Conservation (phyloP, 805 yeast species). For the Ogataea nitratoaversa region DNA sequence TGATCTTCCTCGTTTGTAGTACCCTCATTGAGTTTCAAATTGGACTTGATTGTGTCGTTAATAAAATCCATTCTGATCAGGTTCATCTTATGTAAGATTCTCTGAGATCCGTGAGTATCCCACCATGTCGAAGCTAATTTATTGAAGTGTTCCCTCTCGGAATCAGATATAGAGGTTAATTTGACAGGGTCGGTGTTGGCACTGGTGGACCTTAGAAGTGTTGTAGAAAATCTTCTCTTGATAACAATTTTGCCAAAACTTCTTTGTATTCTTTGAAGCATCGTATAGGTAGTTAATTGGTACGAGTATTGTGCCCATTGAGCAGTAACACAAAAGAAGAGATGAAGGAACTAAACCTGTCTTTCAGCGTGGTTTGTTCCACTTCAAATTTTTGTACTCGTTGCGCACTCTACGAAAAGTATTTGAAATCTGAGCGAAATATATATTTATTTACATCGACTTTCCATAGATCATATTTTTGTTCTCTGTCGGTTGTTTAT, state of each 20-base stretch:
- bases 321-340: no score
- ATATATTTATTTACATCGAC: no score
- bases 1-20: slow-evolving; percentile 35
- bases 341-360: no score
- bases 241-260: background rate
- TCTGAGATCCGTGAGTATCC: slow-evolving; percentile 90
- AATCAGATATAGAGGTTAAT: slow-evolving; percentile 41
- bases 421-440: background rate
- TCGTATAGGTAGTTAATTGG: no score
- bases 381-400: no score
- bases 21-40: slow-evolving; percentile 41
- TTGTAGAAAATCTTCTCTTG: background rate
- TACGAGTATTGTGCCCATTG: no score
- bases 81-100: slow-evolving; percentile 94
- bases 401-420: background rate
- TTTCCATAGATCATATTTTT: background rate
- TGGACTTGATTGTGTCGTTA: slow-evolving; percentile 48
- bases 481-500: no score
- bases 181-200: background rate
- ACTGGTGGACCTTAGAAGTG: background rate
- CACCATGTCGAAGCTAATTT: slow-evolving; percentile 96
- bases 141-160: slow-evolving; percentile 79
- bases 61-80: slow-evolving; percentile 84
- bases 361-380: no score
- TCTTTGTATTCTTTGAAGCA: background rate